Percentiles rank a stretch among this genome's conserved stretches.
phyloP scores from a whole-genome alignment of 2,329 filamentous ascomycete species.

The Chaetomiaceae sp. region DNA sequence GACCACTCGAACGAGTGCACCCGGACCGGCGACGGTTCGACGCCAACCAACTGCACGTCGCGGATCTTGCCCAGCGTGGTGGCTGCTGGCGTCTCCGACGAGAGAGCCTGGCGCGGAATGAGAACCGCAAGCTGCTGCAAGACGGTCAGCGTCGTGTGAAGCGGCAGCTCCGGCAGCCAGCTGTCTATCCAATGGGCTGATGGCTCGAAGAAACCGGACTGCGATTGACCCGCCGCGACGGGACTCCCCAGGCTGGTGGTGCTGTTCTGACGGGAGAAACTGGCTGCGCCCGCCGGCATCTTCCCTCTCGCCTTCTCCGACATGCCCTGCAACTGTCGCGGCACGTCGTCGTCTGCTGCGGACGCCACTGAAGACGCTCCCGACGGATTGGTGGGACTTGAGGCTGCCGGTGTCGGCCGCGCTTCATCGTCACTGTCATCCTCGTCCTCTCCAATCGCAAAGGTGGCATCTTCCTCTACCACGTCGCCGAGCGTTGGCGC shows the following conservation, averaged over 20 bases:
- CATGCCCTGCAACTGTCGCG: conserved; percentile 81
- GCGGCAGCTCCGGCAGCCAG: conserved; percentile 86
- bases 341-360: conserved; percentile 69
- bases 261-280: conserved; percentile 87
- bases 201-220: conserved; percentile 65
- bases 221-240: conserved; percentile 50
- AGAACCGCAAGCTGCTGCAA: conserved; percentile 61
- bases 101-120: conserved; percentile 48
- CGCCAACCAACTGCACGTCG: conserved; percentile 59
- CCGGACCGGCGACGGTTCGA: conserved; percentile 69
- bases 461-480: conserved; percentile 73
- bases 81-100: conserved; percentile 39
- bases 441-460: conserved; percentile 82
- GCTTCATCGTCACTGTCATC: conserved; percentile 49
- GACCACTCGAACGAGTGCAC: conserved; percentile 96
- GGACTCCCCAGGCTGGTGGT: conserved; percentile 71
- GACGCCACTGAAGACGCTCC: conserved; percentile 65
- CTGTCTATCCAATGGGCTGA: conserved; percentile 83
- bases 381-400: conserved; percentile 58
- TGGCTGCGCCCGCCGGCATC: conserved; percentile 77
- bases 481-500: conserved; percentile 59
- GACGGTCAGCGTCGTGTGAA: conserved; percentile 78
- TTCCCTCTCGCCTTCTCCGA: conserved; percentile 96
- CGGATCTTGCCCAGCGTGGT: conserved; percentile 52
- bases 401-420: conserved; percentile 54